Conservation (phyloP, 805 yeast genomes). For the Kodamaea leandrae region DNA sequence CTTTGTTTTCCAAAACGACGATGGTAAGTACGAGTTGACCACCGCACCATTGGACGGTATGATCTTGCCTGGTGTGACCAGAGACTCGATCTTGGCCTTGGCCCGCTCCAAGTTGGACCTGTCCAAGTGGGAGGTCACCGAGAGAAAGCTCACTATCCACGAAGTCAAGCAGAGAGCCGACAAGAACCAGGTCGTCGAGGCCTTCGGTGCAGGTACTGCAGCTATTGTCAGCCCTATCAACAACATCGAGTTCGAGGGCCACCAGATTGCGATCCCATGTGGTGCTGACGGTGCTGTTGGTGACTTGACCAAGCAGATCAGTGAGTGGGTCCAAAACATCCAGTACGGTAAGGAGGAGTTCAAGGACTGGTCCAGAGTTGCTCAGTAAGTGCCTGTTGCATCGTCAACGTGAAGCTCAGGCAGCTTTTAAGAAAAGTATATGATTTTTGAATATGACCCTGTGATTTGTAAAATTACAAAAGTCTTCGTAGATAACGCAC, state of each 20-base stretch:
- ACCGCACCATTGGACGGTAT: conserved; percentile 98
- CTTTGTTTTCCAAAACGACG: conserved; percentile 73
- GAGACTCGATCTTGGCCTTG: conserved; percentile 81
- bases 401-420: too few relatives aligned
- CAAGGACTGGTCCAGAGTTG: conserved; percentile 48
- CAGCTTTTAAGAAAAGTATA: too few relatives aligned
- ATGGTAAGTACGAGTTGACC: conserved; percentile 85
- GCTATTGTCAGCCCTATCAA: conserved; percentile 94
- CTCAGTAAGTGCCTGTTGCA: conserved; percentile 12
- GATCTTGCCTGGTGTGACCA: conserved; percentile 92
- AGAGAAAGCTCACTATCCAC: conserved; percentile 75
- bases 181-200: conserved; percentile 84
- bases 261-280: conserved; percentile 68
- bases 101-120: conserved; percentile 73
- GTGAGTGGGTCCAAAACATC: conserved; percentile 80
- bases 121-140: conserved; percentile 76
- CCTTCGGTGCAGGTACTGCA: conserved; percentile 97
- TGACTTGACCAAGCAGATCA: conserved; percentile 69
- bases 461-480: too few relatives aligned
- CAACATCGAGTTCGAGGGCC: conserved; percentile 75
- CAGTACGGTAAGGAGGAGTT: conserved; percentile 84
- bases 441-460: too few relatives aligned
- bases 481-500: too few relatives aligned
- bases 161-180: conserved; percentile 77
- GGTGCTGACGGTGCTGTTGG: conserved; percentile 78